phyloP scores from a whole-genome alignment of 768 basidiomycete genomes.

The Aureoboletus auriporus region DNA sequence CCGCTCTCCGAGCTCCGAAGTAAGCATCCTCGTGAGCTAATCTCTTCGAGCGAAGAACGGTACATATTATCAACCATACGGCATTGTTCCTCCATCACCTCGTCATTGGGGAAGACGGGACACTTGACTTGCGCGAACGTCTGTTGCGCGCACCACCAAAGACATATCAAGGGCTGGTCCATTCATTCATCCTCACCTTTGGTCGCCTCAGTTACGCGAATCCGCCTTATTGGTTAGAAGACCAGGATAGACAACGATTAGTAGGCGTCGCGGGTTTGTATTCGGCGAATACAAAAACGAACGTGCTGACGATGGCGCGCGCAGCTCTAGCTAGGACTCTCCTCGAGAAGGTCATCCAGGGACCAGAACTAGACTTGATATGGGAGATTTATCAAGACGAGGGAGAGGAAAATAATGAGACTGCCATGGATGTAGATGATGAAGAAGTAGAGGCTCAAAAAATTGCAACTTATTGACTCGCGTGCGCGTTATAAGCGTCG shows the following conservation, averaged over 20 bases:
- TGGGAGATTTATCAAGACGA: conserved; percentile 59
- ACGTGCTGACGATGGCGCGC: conserved; percentile 3
- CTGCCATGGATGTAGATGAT: conserved; percentile 49
- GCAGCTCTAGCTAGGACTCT: conserved; percentile 58
- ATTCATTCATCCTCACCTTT: conserved; percentile 74
- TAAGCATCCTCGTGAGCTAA: neutral
- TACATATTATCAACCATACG: conserved; percentile 49
- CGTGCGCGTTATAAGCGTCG: neutral
- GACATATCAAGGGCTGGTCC: conserved; percentile 56
- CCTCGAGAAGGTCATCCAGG: conserved; percentile 65
- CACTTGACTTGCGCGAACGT: conserved; percentile 52
- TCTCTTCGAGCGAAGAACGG: conserved; percentile 35
- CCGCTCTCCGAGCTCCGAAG: neutral
- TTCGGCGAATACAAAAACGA: neutral
- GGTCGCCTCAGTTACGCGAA: conserved; percentile 72
- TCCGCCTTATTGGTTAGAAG: conserved; percentile 55
- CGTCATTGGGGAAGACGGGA: conserved; percentile 45
- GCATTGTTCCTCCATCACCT: conserved; percentile 62
- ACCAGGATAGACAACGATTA: conserved; percentile 36
- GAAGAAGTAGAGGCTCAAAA: conserved; percentile 44
- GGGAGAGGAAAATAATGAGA: conserved; percentile 35
- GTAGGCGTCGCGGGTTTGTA: conserved; percentile 46
- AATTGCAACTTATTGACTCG: conserved; percentile 15
- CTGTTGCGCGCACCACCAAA: conserved; percentile 52
- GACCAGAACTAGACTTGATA: conserved; percentile 63